These are phyloP conservation scores for Trichoderma atroviride DNA, from an alignment of 2,329 filamentous ascomycete genomes.

Conservation along the genomic window DNA sequence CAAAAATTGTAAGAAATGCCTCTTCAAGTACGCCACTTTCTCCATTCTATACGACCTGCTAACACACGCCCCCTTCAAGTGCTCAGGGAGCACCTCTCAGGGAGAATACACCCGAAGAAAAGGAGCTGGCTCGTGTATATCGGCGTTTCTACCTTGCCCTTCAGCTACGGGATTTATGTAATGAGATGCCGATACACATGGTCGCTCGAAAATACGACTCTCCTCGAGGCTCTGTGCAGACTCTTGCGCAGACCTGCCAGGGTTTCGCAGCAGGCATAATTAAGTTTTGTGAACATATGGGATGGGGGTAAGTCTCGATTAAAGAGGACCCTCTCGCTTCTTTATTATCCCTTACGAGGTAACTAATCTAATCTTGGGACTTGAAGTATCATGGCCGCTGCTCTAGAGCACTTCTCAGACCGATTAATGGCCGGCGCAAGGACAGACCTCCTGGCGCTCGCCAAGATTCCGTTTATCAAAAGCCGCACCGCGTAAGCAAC, in stretches of 20 bases:
- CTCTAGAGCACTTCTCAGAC: constrained; percentile 75
- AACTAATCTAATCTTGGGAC: constrained; percentile 28
- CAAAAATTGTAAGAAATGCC: constrained; percentile 60
- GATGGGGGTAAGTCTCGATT: constrained; percentile 58
- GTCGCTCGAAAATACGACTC: constrained; percentile 72
- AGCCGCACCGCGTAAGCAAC: constrained; percentile 65
- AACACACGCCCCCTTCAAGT: constrained; percentile 45
- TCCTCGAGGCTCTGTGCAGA: constrained; percentile 71
- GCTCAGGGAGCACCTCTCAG: constrained; percentile 67
- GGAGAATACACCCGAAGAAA: constrained; percentile 63
- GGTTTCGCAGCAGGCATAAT: constrained; percentile 80
- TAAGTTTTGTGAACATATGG: constrained; percentile 78
- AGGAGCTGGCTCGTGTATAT: constrained; percentile 65
- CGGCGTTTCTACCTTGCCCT: constrained; percentile 74
- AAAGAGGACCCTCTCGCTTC: not conserved
- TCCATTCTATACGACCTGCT: not conserved
- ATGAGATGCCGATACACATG: constrained; percentile 70
- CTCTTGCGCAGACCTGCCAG: constrained; percentile 72
- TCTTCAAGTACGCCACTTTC: not conserved
- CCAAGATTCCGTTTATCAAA: constrained; percentile 75
- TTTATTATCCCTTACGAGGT: not conserved
- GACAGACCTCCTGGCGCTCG: constrained; percentile 69
- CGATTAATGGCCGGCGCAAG: constrained; percentile 72
- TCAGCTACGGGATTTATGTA: constrained; percentile 77
- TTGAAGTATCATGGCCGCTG: constrained; percentile 65